Evolutionary conservation across 257 asterid genomes (phyloP).

Genomic region (Plantago ovata): DNA sequence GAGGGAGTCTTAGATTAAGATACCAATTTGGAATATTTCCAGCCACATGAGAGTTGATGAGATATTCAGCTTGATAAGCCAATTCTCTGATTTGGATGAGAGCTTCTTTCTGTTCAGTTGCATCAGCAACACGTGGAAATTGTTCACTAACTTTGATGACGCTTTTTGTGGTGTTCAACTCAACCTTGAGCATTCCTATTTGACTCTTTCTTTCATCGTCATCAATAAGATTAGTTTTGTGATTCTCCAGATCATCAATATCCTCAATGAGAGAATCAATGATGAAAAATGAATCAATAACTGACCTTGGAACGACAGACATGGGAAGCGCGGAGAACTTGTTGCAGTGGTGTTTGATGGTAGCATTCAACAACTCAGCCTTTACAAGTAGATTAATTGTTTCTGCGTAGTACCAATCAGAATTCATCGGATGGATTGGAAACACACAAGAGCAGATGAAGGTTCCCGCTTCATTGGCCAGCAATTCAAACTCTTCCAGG

Average conservation of each 20-base stretch:
- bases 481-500: neutral
- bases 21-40: constrained; percentile 13
- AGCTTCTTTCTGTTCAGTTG: constrained; percentile 8
- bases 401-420: neutral
- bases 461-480: neutral
- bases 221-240: no score
- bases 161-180: neutral
- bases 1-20: constrained; percentile 1
- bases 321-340: neutral
- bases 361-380: constrained; percentile 1
- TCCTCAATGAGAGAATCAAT: constrained; percentile 5
- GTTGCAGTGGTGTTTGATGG: constrained; percentile 3
- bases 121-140: no score
- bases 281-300: no score
- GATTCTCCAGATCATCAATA: neutral
- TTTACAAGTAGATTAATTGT: neutral
- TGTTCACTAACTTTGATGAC: neutral
- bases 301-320: no score
- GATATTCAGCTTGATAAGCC: constrained; percentile 22
- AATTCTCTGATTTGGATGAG: constrained; percentile 10
- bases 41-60: constrained; percentile 9
- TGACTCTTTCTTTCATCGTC: neutral
- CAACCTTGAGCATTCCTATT: constrained; percentile 7
- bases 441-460: constrained; percentile 1
- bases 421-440: neutral